A percentile compares a stretch with the other conserved stretches of the same genome.
phyloP scores from a whole-genome alignment of 148 eudicot species.

The Chenopodium berlandieri region DNA sequence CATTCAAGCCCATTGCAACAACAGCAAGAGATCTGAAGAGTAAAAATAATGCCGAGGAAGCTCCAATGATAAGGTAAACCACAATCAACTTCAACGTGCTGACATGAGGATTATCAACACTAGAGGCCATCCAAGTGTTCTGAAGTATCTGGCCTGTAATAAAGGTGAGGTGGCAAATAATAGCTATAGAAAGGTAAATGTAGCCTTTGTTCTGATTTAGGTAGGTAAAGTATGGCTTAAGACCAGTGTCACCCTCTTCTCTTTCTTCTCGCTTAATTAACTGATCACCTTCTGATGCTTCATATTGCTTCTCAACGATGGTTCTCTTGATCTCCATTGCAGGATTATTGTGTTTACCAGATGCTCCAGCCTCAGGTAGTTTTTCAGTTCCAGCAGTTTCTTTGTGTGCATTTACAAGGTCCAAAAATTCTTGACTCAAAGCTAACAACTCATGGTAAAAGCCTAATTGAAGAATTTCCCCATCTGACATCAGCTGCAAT shows the following conservation, averaged over 20 bases:
- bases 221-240: constrained; percentile 70
- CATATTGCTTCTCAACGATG: constrained; percentile 30
- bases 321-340: constrained; percentile 45
- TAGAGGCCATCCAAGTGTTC: constrained; percentile 91
- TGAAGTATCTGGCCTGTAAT: constrained; percentile 58
- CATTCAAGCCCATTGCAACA: constrained; percentile 59
- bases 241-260: constrained; percentile 78
- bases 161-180: constrained; percentile 49
- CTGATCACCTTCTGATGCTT: constrained; percentile 46
- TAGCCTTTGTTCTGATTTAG: constrained; percentile 69
- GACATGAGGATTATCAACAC: constrained; percentile 63
- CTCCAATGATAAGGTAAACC: constrained; percentile 72
- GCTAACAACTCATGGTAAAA: constrained; percentile 56
- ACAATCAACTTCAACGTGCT: constrained; percentile 54
- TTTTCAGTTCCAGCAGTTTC: constrained; percentile 78
- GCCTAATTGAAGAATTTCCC: constrained; percentile 63
- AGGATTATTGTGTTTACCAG: constrained; percentile 28
- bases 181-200: constrained; percentile 45
- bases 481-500: constrained; percentile 82
- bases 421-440: constrained; percentile 65
- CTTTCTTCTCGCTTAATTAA: constrained; percentile 81
- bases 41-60: constrained; percentile 40
- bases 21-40: constrained; percentile 53
- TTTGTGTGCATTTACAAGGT: constrained; percentile 85
- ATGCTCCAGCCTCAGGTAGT: constrained; percentile 34